Percentiles rank a stretch among this genome's conserved stretches.
Conservation (phyloP, 768 basidiomycete genomes). For the Boletus sp. region DNA sequence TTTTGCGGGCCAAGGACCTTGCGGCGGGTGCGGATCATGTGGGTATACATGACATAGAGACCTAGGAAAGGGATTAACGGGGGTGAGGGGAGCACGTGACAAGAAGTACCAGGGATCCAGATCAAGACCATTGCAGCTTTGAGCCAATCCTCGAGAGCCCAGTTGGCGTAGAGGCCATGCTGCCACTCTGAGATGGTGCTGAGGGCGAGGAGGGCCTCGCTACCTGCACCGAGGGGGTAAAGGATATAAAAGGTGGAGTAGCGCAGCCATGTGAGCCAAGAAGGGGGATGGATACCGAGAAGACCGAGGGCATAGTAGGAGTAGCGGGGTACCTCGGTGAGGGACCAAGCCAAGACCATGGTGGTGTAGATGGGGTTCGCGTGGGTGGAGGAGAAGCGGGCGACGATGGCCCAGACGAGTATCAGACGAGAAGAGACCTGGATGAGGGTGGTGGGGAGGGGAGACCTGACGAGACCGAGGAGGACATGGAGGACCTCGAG, state of each 20-base stretch:
- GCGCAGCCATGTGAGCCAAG: conserved; percentile 69
- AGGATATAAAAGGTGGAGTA: conserved; percentile 93
- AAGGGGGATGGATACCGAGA: conserved; percentile 46
- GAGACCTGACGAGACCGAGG: conserved; percentile 75
- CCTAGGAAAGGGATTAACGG: conserved; percentile 26
- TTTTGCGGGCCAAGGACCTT: conserved; percentile 48
- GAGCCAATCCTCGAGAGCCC: conserved; percentile 55
- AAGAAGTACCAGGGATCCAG: conserved; percentile 83
- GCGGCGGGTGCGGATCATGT: conserved; percentile 57
- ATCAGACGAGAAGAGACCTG: conserved; percentile 82
- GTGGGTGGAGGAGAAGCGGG: conserved; percentile 44
- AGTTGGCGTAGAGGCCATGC: conserved; percentile 38
- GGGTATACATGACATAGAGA: conserved; percentile 52
- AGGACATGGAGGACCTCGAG: conserved; percentile 83
- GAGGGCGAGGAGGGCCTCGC: conserved; percentile 83
- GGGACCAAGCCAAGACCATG: conserved; percentile 91
- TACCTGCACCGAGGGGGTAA: conserved; percentile 90
- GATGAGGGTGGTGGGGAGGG: conserved; percentile 66
- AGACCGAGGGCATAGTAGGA: conserved; percentile 76
- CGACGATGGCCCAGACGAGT: conserved; percentile 78
- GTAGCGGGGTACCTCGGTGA: conserved; percentile 91
- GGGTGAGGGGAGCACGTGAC: not conserved
- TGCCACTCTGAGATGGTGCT: conserved; percentile 63
- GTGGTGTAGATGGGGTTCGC: conserved; percentile 77
- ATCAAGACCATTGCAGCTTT: conserved; percentile 61